Evolutionary conservation across 306 rosid species (phyloP).

Genomic region (Pterocarpus macrocarpus): DNA sequence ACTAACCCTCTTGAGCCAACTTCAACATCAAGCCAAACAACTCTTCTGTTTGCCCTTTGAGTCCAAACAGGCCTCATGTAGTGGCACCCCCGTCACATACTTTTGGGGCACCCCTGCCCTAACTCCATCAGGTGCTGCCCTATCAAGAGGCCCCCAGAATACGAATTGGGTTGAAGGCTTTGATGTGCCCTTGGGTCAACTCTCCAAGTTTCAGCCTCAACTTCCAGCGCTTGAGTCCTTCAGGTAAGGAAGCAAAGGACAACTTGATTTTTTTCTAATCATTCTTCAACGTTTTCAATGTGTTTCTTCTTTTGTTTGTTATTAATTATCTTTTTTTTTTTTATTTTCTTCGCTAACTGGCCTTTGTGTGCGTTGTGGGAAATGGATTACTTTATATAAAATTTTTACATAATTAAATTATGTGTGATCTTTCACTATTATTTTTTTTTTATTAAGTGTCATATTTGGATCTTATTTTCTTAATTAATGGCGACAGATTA

Average conservation of each 20-base stretch:
- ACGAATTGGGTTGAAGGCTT: constrained; percentile 67
- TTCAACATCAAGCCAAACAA: constrained; percentile 42
- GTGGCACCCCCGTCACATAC: constrained; percentile 42
- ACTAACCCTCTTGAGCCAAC: constrained; percentile 47
- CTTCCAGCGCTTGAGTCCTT: constrained; percentile 49
- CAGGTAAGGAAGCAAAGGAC: constrained; percentile 43
- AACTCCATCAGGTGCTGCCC: constrained; percentile 51
- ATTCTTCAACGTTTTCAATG: no score
- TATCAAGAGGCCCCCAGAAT: constrained; percentile 32
- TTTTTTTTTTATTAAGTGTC: no score
- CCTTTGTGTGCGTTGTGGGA: no score
- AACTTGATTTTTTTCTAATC: no score
- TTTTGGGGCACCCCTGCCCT: constrained; percentile 71
- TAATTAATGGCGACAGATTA: no score
- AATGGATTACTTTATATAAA: no score
- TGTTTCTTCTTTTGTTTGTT: no score
- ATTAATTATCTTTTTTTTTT: no score
- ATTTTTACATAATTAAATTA: no score
- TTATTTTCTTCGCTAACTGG: no score
- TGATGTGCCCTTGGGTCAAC: constrained; percentile 49
- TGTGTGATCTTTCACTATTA: no score
- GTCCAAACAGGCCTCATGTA: constrained; percentile 54
- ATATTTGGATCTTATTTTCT: no score
- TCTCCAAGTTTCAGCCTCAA: constrained; percentile 49
- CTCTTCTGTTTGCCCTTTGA: constrained; percentile 57